Evolutionary conservation across 805 yeast genomes (phyloP), one percentile per base, ranked within the genome.

Genomic region (Torulaspora quercuum): DNA sequence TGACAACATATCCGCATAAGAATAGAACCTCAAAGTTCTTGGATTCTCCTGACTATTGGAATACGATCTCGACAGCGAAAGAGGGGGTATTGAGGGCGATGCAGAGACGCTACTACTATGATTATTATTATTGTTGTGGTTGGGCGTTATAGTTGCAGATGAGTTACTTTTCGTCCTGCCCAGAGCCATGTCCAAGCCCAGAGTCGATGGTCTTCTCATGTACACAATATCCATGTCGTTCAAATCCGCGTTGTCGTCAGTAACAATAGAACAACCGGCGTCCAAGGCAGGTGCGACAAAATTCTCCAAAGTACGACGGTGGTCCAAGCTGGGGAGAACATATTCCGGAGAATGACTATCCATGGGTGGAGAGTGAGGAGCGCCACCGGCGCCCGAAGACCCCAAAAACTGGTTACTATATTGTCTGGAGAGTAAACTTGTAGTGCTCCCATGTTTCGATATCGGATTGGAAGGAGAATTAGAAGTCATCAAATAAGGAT

Each of bases 281-380:
- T 85, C 95, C 48, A 86, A 66, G 5, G 85, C 85, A 0, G 95
- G 89, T 2, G 94, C 83, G 13, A 86, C 83, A 48, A 63, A 75
- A 59, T 87, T 83, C 57, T 85, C 84, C 23, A 62, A 49, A 10
- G 68, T 65, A 61, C 69, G 62, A 49, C 63, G 68, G 4, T 61
- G 58, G 21, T 69, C 65, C 28, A 64, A 40, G 18, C 53, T 57
- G 11, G 50, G 57, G 24, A 55, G 48, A 7, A 61, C 55, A 17
- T 37, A 36, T 29, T 39, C 44, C 21, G 42, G 31, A 23, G 45
- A 29, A 29, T 40, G 16, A 39, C 47, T 17, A 45, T 40, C 25
- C 46, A 46, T 5, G 37, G 48, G 11, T 42, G 42, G 30, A 34
- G 45, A 9, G 50, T 37, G 35, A 46, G 53, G 24, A 22, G 25